A percentile compares a stretch with the other conserved stretches of the same genome.
These are phyloP conservation scores for Paramecium primaurelia DNA, from an alignment of 73 alveolate genomes.

Conservation along the genomic window DNA sequence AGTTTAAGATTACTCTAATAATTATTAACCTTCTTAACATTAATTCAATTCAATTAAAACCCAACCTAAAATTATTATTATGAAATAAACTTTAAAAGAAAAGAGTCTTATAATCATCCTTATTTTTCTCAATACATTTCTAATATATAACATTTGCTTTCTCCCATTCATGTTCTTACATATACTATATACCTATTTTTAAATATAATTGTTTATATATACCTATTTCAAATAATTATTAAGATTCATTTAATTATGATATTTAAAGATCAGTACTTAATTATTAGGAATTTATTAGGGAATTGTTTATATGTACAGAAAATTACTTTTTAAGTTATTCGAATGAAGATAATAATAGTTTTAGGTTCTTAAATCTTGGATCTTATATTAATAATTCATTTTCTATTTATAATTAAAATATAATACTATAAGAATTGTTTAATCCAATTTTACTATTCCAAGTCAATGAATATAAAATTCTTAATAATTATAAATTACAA, in stretches of 20 bases:
- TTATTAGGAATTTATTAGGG: background rate
- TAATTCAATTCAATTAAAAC: background rate
- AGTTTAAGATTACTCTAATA: background rate
- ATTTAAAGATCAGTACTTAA: background rate
- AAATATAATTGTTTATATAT: background rate
- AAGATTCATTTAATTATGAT: background rate
- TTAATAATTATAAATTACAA: background rate
- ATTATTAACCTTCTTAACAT: background rate
- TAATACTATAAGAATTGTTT: background rate
- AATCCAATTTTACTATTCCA: background rate
- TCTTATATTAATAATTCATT: background rate
- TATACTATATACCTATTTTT: background rate
- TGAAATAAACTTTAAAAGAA: background rate
- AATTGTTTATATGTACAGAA: background rate
- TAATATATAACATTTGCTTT: background rate
- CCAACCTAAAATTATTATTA: background rate
- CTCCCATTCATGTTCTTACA: background rate
- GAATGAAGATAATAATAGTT: background rate
- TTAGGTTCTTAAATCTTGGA: background rate
- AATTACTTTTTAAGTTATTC: background rate
- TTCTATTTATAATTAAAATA: background rate
- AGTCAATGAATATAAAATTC: background rate
- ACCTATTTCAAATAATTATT: background rate
- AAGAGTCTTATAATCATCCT: background rate
- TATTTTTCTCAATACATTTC: background rate